Conservation (phyloP, 192 early-diverging fungal genomes). For the Diversispora epigaea region DNA sequence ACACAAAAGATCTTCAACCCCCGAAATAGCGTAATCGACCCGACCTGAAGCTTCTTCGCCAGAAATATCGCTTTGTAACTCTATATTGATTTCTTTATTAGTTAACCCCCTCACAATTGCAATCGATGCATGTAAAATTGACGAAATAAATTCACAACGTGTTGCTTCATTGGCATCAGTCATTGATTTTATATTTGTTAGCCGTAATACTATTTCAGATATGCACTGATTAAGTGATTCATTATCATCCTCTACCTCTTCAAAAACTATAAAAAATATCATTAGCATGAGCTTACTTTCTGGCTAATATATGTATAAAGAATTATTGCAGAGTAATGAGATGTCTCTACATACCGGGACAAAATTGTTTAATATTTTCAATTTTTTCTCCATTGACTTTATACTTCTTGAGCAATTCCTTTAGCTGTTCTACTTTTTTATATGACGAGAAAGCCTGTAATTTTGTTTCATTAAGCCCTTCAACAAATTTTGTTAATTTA, state of each 20-base stretch:
- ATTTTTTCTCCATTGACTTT: slow-evolving; percentile 3
- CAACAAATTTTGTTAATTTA: background rate
- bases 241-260: background rate
- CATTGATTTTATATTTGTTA: background rate
- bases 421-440: background rate
- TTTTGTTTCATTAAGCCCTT: background rate
- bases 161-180: slow-evolving; percentile 11
- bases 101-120: slow-evolving; percentile 1
- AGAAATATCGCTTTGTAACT: background rate
- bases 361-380: background rate
- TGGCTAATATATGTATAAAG: too few species aligned
- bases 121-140: background rate
- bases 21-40: background rate
- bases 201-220: background rate
- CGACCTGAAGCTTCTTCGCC: slow-evolving; percentile 13
- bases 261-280: background rate
- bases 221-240: background rate
- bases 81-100: background rate
- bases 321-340: too few species aligned
- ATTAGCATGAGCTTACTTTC: too few species aligned
- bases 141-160: slow-evolving; percentile 10
- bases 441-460: background rate
- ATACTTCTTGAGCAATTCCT: background rate
- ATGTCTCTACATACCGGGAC: too few species aligned
- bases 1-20: background rate